Evolutionary conservation across 2,329 filamentous ascomycete species (phyloP).

Genomic region (Cercospora citrullina): DNA sequence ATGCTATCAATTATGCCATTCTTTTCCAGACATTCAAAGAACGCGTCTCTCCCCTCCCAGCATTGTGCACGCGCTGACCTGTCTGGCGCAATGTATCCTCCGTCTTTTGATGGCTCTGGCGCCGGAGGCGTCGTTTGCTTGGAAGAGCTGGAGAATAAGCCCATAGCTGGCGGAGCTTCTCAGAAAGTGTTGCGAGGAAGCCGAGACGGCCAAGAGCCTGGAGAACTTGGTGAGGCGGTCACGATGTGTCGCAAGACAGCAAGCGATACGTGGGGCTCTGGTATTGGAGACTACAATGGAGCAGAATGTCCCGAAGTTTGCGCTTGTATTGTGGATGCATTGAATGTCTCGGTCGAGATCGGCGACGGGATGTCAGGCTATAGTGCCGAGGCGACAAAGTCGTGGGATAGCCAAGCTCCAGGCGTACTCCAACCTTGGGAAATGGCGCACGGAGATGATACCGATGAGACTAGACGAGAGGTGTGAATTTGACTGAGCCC

Average conservation of each 20-base stretch:
- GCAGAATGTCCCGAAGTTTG: background rate
- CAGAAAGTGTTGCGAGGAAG: background rate
- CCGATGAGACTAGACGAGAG: background rate
- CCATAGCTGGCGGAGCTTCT: slow-evolving; percentile 31
- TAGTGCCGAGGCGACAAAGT: slow-evolving; percentile 1
- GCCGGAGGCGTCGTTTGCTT: slow-evolving; percentile 24
- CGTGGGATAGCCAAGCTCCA: background rate
- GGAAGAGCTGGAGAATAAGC: slow-evolving; percentile 39
- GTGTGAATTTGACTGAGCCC: background rate
- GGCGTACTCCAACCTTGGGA: background rate
- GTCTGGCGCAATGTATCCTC: slow-evolving; percentile 76
- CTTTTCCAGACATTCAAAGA: slow-evolving; percentile 84
- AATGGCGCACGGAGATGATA: background rate
- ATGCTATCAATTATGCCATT: slow-evolving; percentile 77
- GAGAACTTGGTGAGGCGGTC: background rate
- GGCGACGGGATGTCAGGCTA: background rate
- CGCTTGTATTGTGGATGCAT: background rate
- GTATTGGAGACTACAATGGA: background rate
- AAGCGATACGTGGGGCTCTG: background rate
- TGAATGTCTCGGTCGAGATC: background rate
- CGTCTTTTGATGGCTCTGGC: slow-evolving; percentile 48
- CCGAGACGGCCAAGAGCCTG: too few species aligned
- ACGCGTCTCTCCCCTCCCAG: slow-evolving; percentile 86
- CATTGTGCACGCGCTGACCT: slow-evolving; percentile 77
- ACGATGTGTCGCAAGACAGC: background rate